phyloP scores from a whole-genome alignment of 805 yeast species.

The Pichia pseudocactophila region DNA sequence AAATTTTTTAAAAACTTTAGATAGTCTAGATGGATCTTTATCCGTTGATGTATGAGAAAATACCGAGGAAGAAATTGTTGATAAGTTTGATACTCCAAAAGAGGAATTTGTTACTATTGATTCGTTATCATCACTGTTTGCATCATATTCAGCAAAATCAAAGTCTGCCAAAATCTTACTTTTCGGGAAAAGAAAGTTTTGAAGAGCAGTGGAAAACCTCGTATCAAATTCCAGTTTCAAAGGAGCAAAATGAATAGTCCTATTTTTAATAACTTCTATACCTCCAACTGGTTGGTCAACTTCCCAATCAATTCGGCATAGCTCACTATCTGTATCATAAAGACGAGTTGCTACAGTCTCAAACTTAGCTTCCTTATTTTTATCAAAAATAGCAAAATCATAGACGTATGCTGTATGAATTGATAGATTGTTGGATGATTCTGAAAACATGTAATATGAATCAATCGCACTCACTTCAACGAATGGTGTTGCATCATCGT shows the following conservation, averaged over 20 bases:
- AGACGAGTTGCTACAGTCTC: constrained; percentile 54
- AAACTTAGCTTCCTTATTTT: constrained; percentile 47
- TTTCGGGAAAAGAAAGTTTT: constrained; percentile 28
- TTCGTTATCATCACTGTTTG: background rate
- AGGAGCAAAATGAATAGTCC: constrained; percentile 44
- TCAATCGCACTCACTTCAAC: constrained; percentile 63
- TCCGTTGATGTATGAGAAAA: background rate
- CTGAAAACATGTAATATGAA: constrained; percentile 51
- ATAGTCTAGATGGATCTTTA: constrained; percentile 5
- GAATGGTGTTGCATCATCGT: constrained; percentile 52
- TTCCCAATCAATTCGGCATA: constrained; percentile 42
- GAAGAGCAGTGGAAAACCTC: constrained; percentile 39
- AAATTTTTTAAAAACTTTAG: constrained; percentile 5
- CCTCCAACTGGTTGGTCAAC: constrained; percentile 58
- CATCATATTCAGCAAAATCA: constrained; percentile 4
- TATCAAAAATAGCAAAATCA: constrained; percentile 67
- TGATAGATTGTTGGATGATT: constrained; percentile 62
- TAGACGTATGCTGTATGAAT: constrained; percentile 50
- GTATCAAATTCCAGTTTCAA: constrained; percentile 50
- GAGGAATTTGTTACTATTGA: constrained; percentile 2
- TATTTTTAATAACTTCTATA: constrained; percentile 43
- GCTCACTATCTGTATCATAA: constrained; percentile 20
- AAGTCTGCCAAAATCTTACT: constrained; percentile 7
- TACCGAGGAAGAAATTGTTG: background rate
- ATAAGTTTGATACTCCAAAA: no score